A percentile compares a stretch with the other conserved stretches of the same genome.
These are phyloP conservation scores for Neospora caninum DNA, from an alignment of 169 alveolate species.

Conservation along the genomic window DNA sequence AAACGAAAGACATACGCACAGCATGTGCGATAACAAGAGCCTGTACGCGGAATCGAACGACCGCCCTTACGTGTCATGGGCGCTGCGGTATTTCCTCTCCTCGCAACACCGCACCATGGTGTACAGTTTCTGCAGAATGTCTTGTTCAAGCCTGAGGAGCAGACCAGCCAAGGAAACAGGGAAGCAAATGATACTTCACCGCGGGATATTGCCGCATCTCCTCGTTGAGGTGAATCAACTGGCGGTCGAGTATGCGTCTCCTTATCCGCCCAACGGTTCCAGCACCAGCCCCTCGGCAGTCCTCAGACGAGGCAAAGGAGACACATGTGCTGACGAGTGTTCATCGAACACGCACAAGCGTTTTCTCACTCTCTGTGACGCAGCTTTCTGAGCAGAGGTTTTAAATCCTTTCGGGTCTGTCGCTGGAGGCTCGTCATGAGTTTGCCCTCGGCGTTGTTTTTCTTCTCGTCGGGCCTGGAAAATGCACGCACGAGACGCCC, in stretches of 20 bases:
- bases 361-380: constrained; percentile 37
- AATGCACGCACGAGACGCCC: neutral
- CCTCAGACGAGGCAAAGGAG: neutral
- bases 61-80: constrained; percentile 80
- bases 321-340: neutral
- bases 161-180: neutral
- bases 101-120: constrained; percentile 82
- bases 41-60: neutral
- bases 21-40: neutral
- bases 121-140: constrained; percentile 74
- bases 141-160: constrained; percentile 65
- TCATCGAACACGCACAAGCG: neutral
- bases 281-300: too few relatives aligned
- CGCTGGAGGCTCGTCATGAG: constrained; percentile 48
- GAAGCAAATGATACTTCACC: too few relatives aligned
- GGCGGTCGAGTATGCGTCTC: too few relatives aligned
- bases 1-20: neutral
- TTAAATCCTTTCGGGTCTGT: constrained; percentile 65
- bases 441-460: constrained; percentile 49
- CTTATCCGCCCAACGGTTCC: too few relatives aligned
- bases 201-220: too few relatives aligned
- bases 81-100: constrained; percentile 85
- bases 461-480: constrained; percentile 63
- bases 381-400: constrained; percentile 45
- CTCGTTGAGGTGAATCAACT: too few relatives aligned